Evolutionary conservation across 1,139 yeast genomes (phyloP).

Genomic region (Magnusiomyces starmeri): DNA sequence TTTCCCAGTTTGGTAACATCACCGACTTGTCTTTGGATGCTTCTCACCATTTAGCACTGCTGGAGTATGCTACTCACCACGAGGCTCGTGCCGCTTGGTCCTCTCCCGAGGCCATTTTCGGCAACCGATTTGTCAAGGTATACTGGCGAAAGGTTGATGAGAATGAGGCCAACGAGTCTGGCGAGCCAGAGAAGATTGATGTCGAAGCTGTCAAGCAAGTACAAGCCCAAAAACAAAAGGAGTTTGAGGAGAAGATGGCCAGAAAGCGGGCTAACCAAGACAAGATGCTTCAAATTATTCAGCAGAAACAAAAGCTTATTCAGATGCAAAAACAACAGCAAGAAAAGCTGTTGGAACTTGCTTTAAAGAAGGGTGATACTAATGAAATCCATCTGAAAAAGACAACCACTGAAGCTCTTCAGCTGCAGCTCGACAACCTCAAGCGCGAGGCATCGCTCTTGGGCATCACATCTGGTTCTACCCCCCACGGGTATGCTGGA

Average conservation of each 20-base stretch:
- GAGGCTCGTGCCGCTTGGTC: slow-evolving; percentile 40
- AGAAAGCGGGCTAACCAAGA: slow-evolving; percentile 34
- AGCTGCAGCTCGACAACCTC: slow-evolving; percentile 31
- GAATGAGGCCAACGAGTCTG: slow-evolving; percentile 13
- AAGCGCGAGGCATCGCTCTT: slow-evolving; percentile 33
- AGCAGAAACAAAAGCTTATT: slow-evolving; percentile 34
- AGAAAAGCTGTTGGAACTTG: slow-evolving; percentile 23
- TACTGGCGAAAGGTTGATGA: slow-evolving; percentile 35
- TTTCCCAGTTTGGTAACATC: slow-evolving; percentile 38
- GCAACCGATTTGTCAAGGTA: slow-evolving; percentile 43
- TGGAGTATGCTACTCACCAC: slow-evolving; percentile 37
- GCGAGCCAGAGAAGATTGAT: slow-evolving; percentile 28
- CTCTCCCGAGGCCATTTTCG: slow-evolving; percentile 42
- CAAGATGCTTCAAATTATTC: slow-evolving; percentile 32
- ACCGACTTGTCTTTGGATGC: slow-evolving; percentile 29
- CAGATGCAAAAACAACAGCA: slow-evolving; percentile 32
- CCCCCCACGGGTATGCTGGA: neutral
- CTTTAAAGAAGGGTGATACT: slow-evolving; percentile 26
- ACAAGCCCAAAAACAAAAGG: slow-evolving; percentile 39
- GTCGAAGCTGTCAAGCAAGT: slow-evolving; percentile 34
- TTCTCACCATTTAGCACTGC: slow-evolving; percentile 31
- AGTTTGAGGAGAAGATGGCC: slow-evolving; percentile 37
- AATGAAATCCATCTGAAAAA: slow-evolving; percentile 27
- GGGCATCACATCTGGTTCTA: slow-evolving; percentile 24
- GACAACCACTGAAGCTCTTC: slow-evolving; percentile 31